phyloP scores from a whole-genome alignment of 192 early-diverging fungal species.

The Backusella sp. region DNA sequence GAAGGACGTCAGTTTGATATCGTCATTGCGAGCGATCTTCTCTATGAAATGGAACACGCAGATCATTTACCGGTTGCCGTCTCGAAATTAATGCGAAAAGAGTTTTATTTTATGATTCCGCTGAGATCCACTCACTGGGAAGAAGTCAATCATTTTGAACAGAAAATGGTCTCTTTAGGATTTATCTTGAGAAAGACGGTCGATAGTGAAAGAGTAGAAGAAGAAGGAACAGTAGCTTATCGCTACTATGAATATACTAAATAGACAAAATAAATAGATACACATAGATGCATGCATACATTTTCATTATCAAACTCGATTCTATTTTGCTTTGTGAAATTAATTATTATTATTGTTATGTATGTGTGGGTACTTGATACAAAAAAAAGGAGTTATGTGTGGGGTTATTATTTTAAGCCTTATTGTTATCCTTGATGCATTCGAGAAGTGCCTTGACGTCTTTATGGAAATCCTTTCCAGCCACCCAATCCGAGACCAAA shows the following conservation, averaged over 20 bases:
- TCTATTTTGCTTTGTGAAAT: neutral
- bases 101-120: conserved; percentile 55
- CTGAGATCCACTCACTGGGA: conserved; percentile 42
- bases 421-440: neutral
- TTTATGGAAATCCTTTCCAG: neutral
- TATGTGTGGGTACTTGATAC: too few species aligned
- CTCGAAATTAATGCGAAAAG: conserved; percentile 39
- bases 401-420: neutral
- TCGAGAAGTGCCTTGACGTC: neutral
- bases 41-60: conserved; percentile 56
- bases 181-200: conserved; percentile 1
- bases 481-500: neutral
- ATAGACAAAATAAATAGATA: neutral
- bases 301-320: neutral
- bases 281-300: neutral
- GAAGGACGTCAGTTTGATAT: conserved; percentile 33
- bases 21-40: conserved; percentile 47
- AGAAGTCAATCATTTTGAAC: conserved; percentile 50
- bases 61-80: conserved; percentile 47
- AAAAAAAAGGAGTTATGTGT: neutral
- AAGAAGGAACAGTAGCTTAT: conserved; percentile 26
- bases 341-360: too few species aligned
- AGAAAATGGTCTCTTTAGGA: conserved; percentile 43
- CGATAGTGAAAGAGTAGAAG: conserved; percentile 28
- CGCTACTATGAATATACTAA: conserved; percentile 23